These are phyloP conservation scores for Umbelopsis isabellina DNA, from an alignment of 192 early-diverging fungal genomes.

Conservation along the genomic window DNA sequence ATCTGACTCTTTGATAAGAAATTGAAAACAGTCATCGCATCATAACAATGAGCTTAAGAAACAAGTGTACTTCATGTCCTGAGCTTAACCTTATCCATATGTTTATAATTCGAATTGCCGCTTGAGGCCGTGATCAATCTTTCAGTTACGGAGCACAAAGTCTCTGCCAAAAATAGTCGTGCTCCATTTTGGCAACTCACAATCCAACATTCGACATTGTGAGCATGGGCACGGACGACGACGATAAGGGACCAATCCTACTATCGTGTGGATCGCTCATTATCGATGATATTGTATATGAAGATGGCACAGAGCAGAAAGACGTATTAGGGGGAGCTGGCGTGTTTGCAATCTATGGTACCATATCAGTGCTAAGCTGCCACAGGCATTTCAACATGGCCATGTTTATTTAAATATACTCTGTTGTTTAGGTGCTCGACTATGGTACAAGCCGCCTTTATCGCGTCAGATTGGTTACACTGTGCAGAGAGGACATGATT, in stretches of 20 bases:
- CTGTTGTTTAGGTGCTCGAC: slow-evolving; percentile 38
- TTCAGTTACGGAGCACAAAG: not conserved
- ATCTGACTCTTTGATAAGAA: too few relatives aligned
- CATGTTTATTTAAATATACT: not conserved
- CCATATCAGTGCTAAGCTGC: not conserved
- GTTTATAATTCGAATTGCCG: too few relatives aligned
- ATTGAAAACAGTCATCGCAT: too few relatives aligned
- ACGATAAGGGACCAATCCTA: not conserved
- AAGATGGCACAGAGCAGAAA: slow-evolving; percentile 34
- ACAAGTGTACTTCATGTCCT: too few relatives aligned
- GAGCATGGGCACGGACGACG: not conserved
- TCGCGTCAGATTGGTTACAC: slow-evolving; percentile 40
- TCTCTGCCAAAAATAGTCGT: not conserved
- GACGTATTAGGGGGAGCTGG: slow-evolving; percentile 47
- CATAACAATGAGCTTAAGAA: too few relatives aligned
- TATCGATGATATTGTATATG: slow-evolving; percentile 39
- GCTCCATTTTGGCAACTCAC: not conserved
- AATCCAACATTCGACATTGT: not conserved
- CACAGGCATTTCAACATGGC: not conserved
- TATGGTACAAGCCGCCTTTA: slow-evolving; percentile 36
- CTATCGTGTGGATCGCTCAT: slow-evolving; percentile 35
- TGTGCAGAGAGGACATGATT: slow-evolving; percentile 42
- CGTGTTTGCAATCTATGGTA: slow-evolving; percentile 49
- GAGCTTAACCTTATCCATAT: too few relatives aligned
- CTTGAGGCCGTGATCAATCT: not conserved